Evolutionary conservation across 805 yeast genomes (phyloP), one percentile per base, ranked within the genome.

Genomic region (Saturnispora galanensis): DNA sequence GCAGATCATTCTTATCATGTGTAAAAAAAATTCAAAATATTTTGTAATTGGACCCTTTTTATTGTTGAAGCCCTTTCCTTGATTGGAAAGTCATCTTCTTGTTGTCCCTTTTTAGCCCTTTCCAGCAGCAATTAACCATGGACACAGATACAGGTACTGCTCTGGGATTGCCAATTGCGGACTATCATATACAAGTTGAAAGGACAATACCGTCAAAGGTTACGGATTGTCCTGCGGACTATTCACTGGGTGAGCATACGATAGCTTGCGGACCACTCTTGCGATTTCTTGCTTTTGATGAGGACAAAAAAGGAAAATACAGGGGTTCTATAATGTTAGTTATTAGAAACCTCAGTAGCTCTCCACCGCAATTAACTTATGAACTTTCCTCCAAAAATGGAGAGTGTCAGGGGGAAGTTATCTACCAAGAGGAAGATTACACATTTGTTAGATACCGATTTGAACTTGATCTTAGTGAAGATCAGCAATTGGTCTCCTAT

Each of bases 191-290:
- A 11, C 31, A 50, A 28, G 61, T 57, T 10, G 39, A 48, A 10
- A 46, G 51, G 1, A 38, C 53, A 3, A 42, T 44, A 9, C 64
- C 66, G 0, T 47, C 48, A 1, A 51, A 48, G 8, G 42, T 53
- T 5, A 42, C 43, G 0, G 50, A 37, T 3, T 41, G 50, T 31
- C 64, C 64, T 3, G 41, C 50, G 6, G 62, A 60, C 38, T 51
- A 36, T 13, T 40, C 35, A 2, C 39, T 62, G 28, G 65, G 65
- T 1, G 38, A 54, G 2, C 45, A 69, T n/a, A 70, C 73, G 34
- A 66, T 80, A 16, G 65, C 70, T 41, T 79, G 85, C 58, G 97
- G 97, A 2, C 97, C 97, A 0, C 66, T 81, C 29, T 63, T 89
- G 40, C 69, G 93, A 46, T 73, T 81, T 39, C 64, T 77, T 47